Percentiles rank a stretch among this genome's conserved stretches.
phyloP scores from a whole-genome alignment of 495 filamentous ascomycete species.

The Daldinia grandis region DNA sequence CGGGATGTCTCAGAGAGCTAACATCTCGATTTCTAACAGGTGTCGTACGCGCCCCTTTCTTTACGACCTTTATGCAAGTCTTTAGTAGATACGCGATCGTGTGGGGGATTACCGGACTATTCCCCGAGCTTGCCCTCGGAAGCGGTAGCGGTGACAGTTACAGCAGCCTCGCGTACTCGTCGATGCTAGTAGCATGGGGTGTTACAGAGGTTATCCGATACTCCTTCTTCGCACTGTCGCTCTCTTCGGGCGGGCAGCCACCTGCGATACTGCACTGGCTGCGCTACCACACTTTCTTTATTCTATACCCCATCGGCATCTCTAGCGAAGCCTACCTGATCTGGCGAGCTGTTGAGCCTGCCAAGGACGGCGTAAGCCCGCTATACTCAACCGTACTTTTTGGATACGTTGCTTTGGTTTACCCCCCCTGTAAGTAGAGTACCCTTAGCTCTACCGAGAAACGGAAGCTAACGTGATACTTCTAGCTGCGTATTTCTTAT shows the following conservation, averaged over 20 bases:
- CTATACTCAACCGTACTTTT: slow-evolving; percentile 56
- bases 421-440: slow-evolving; percentile 76
- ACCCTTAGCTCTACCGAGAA: not conserved
- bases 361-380: slow-evolving; percentile 55
- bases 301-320: slow-evolving; percentile 93
- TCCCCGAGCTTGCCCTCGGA: slow-evolving; percentile 63
- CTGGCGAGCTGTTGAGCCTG: slow-evolving; percentile 71
- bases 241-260: slow-evolving; percentile 59
- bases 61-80: slow-evolving; percentile 91
- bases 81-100: slow-evolving; percentile 81
- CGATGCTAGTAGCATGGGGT: slow-evolving; percentile 83
- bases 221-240: slow-evolving; percentile 80
- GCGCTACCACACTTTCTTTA: slow-evolving; percentile 90
- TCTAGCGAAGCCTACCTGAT: slow-evolving; percentile 84
- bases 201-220: slow-evolving; percentile 90
- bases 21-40: slow-evolving; percentile 53
- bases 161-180: slow-evolving; percentile 61
- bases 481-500: slow-evolving; percentile 84
- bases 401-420: slow-evolving; percentile 68
- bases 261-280: slow-evolving; percentile 79
- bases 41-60: slow-evolving; percentile 81
- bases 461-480: not conserved
- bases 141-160: slow-evolving; percentile 19
- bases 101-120: slow-evolving; percentile 77
- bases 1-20: not conserved